phyloP scores from a whole-genome alignment of 1,284 basidiomycete species.

The Phellopilus nigrolimitatus region DNA sequence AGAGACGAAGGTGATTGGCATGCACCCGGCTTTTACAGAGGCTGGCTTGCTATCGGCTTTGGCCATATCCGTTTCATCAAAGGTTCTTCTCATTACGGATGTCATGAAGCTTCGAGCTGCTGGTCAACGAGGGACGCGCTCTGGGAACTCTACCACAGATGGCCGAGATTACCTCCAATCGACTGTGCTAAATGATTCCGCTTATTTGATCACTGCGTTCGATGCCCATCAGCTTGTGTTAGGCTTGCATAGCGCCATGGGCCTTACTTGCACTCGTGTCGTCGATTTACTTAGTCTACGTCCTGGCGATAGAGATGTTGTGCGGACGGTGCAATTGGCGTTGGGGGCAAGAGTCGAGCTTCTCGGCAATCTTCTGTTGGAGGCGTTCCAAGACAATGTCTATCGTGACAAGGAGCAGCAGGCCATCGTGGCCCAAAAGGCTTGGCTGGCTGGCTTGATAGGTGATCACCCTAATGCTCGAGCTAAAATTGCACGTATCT shows the following conservation, averaged over 20 bases:
- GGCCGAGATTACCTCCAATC: not conserved
- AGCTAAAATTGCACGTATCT: not conserved
- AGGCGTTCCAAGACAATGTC: not conserved
- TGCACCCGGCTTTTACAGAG: conserved; percentile 9
- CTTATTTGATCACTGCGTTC: not conserved
- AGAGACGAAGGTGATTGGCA: conserved; percentile 1
- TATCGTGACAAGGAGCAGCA: conserved; percentile 1
- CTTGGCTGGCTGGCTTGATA: conserved; percentile 12
- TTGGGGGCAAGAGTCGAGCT: not conserved
- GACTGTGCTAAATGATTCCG: not conserved
- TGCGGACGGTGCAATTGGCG: not conserved
- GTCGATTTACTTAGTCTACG: conserved; percentile 10
- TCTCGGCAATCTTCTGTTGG: not conserved
- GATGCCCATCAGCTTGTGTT: conserved; percentile 8
- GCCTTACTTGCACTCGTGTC: not conserved
- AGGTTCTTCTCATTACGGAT: conserved; percentile 9
- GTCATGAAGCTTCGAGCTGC: not conserved
- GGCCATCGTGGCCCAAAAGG: not conserved
- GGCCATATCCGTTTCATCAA: not conserved
- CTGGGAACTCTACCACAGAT: not conserved
- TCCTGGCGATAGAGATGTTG: conserved; percentile 1
- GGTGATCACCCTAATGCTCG: not conserved
- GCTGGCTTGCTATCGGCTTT: not conserved
- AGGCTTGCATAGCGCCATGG: conserved; percentile 1
- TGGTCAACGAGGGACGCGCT: not conserved